Base-by-base conservation (phyloP, 148 eudicot genomes). In the Spergularia bocconei region DNA sequence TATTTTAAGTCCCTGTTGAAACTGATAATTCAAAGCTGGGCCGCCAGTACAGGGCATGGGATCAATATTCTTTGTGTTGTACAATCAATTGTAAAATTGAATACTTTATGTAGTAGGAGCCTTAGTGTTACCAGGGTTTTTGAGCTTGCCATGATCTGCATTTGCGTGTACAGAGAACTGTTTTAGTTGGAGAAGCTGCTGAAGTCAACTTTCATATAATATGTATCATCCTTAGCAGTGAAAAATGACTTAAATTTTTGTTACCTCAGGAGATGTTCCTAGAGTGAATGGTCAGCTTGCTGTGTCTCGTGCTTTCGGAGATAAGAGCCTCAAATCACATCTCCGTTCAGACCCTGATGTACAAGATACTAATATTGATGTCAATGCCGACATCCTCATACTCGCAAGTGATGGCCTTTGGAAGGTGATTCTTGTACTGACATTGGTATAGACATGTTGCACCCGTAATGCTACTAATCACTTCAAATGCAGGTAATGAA, bases 391-490 rank as follows among this genome's bases (percentile, higher is more conserved):
- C 20, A 33, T 88, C 60, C 86, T 90, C 54, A 84, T 90, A 70
- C 87, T 90, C 20, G 94, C 94, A 10, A 90, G 94, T 72, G 94
- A 90, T 79, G 94, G 94, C 70, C 75, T 90, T 51, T 90, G 94
- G 94, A 90, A 90, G 91, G 94, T 90, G 76, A 80, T 52, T 36
- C 41, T 39, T 16, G 17, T 63, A 57, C 47, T 39, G 3, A 66
- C 33, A 39, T 13, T 47, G 13, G 13, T 7, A 16, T 0, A 12
- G 13, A 6, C 62, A 21, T 7, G 11, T 0, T 17, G 13, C 13
- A 50, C 15, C 16, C 36, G 36, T 2, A 29, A 0, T 29, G n/a
- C 36, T 69, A 29, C 36, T 23, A 23, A 12, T 4, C 5, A 5
- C 16, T 7, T 62, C 13, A 9, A 59, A 9, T 47, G 29, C 79